A percentile compares a stretch with the other conserved stretches of the same genome.
Evolutionary conservation across 169 alveolate genomes (phyloP).

Genomic region (Eimeria praecox): DNA sequence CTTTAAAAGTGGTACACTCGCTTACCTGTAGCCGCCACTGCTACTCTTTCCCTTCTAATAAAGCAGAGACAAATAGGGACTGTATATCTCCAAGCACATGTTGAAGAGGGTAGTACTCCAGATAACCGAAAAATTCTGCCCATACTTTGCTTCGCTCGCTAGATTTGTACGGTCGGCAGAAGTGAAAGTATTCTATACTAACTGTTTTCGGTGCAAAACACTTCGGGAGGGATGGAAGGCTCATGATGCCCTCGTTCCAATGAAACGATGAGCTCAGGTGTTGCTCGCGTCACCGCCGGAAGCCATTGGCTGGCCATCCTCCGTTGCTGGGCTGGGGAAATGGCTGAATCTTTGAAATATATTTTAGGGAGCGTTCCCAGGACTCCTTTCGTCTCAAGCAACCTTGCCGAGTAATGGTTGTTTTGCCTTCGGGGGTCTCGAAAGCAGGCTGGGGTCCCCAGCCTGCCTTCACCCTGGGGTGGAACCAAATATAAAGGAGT

Average conservation of each 20-base stretch:
- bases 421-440: too few species aligned
- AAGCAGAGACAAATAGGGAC: too few species aligned
- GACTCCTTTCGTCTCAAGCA: too few species aligned
- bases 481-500: too few species aligned
- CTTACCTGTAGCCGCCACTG: too few species aligned
- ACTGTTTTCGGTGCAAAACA: neutral
- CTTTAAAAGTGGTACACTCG: too few species aligned
- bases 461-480: too few species aligned
- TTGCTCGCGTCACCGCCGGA: neutral
- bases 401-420: too few species aligned
- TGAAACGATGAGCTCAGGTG: neutral
- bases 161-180: neutral
- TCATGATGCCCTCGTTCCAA: neutral
- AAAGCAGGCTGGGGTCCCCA: too few species aligned
- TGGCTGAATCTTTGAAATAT: neutral
- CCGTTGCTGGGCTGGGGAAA: neutral
- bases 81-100: neutral
- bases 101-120: neutral
- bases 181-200: neutral
- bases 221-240: neutral
- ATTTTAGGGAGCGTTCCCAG: too few species aligned
- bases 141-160: neutral
- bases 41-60: too few species aligned
- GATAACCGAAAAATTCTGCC: neutral
- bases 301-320: neutral